These are phyloP conservation scores for Phaeotremella fagi DNA, from an alignment of 768 basidiomycete species.

Conservation along the genomic window DNA sequence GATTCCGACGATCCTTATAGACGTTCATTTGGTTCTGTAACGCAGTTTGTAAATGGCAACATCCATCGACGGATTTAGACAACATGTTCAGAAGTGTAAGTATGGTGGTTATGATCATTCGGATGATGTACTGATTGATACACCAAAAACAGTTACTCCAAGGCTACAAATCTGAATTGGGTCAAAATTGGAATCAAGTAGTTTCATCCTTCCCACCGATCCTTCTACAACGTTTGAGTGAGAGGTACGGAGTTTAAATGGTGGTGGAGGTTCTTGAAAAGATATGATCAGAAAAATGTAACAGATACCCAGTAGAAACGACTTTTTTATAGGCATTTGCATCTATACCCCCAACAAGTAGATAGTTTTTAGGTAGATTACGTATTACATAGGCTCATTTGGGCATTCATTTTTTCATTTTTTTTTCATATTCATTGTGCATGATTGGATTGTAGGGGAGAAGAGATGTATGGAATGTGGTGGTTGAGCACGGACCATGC, in stretches of 20 bases:
- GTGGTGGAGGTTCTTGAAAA: too few species aligned
- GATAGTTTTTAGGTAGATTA: too few species aligned
- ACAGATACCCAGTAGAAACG: too few species aligned
- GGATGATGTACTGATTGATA: not conserved
- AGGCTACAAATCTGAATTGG: constrained; percentile 85
- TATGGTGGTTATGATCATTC: not conserved
- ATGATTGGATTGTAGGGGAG: too few species aligned
- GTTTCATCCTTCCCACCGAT: constrained; percentile 76
- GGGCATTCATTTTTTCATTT: too few species aligned
- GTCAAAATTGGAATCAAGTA: constrained; percentile 72
- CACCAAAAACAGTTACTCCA: constrained; percentile 57
- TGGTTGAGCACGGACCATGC: too few species aligned
- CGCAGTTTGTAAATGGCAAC: constrained; percentile 90
- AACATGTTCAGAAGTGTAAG: constrained; percentile 75
- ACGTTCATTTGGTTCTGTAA: constrained; percentile 97
- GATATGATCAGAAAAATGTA: too few species aligned
- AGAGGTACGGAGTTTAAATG: constrained; percentile 74
- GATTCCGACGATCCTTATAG: constrained; percentile 51
- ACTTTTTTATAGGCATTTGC: too few species aligned
- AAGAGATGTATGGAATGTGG: too few species aligned
- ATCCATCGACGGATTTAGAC: constrained; percentile 85
- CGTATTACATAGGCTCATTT: too few species aligned
- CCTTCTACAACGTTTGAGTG: constrained; percentile 78
- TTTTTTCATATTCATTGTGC: too few species aligned
- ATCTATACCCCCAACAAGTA: too few species aligned